These are phyloP conservation scores for Colletotrichum trifolii DNA, from an alignment of 2,329 filamentous ascomycete species.

Conservation along the genomic window DNA sequence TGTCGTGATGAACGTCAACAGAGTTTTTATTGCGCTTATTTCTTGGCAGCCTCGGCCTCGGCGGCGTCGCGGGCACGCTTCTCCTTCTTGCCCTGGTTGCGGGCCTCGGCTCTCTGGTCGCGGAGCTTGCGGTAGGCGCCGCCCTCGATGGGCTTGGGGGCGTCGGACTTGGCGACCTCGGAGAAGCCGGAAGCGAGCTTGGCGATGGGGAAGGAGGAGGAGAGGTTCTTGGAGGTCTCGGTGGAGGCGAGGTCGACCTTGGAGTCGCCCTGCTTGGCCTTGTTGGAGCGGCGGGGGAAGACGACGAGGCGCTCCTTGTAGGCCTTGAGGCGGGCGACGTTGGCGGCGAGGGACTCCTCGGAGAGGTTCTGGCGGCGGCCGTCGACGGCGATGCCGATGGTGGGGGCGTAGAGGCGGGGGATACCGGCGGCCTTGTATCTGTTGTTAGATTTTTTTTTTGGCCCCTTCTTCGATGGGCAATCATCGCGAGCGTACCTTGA, in stretches of 20 bases:
- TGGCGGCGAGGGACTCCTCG: conserved; percentile 92
- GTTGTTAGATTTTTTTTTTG: conserved; percentile 19
- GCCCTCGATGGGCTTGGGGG: conserved; percentile 80
- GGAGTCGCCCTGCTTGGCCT: conserved; percentile 93
- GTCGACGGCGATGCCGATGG: conserved; percentile 98
- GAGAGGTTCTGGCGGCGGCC: conserved; percentile 96
- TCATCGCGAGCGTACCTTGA: conserved; percentile 80
- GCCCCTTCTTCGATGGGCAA: not conserved
- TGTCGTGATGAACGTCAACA: conserved; percentile 5
- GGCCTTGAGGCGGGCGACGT: conserved; percentile 97
- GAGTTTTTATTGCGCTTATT: conserved; percentile 66
- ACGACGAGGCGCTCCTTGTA: conserved; percentile 97
- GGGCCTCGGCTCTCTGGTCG: conserved; percentile 83
- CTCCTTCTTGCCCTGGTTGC: conserved; percentile 85
- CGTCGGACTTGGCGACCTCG: conserved; percentile 84
- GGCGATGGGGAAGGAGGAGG: conserved; percentile 77
- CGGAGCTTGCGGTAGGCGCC: conserved; percentile 90
- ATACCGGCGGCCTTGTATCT: conserved; percentile 85
- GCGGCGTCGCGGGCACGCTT: conserved; percentile 93
- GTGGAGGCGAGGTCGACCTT: conserved; percentile 82
- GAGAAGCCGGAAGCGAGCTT: conserved; percentile 72
- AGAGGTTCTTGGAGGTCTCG: conserved; percentile 66
- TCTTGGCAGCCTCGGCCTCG: conserved; percentile 86
- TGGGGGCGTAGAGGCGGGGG: conserved; percentile 91
- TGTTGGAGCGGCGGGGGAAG: conserved; percentile 94